A percentile compares a stretch with the other conserved stretches of the same genome.
Conservation (phyloP, 345 rosid species). For the Dimocarpus longan region DNA sequence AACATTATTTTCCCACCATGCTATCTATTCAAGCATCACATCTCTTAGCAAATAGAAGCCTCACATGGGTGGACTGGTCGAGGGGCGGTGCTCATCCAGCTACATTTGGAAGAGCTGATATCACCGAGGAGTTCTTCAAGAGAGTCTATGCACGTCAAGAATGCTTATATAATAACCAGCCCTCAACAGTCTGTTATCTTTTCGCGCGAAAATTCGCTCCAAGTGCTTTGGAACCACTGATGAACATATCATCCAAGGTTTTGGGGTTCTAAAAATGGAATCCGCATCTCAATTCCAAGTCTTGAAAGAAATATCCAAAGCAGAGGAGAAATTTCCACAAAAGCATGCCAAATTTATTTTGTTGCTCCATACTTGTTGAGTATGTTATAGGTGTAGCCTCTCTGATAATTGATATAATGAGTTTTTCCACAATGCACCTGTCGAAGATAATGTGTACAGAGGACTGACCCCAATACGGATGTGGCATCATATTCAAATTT, state of each 20-base stretch:
- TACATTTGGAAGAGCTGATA: constrained; percentile 73
- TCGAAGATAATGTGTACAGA: constrained; percentile 23
- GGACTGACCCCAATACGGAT: not conserved
- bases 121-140: constrained; percentile 65
- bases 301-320: not conserved
- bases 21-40: constrained; percentile 66
- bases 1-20: constrained; percentile 97
- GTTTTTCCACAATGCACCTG: not conserved
- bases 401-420: not conserved
- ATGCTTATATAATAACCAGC: constrained; percentile 64
- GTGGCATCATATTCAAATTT: constrained; percentile 2
- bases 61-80: constrained; percentile 98
- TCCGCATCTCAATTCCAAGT: not conserved
- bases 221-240: constrained; percentile 67
- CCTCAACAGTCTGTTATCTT: constrained; percentile 54
- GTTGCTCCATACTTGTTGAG: constrained; percentile 12
- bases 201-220: constrained; percentile 91
- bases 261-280: constrained; percentile 37
- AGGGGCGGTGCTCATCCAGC: constrained; percentile 96
- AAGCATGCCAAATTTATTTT: not conserved
- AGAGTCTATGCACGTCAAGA: constrained; percentile 38
- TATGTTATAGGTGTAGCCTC: not conserved
- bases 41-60: constrained; percentile 75
- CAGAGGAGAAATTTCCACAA: not conserved
- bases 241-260: constrained; percentile 47